A percentile compares a stretch with the other conserved stretches of the same genome.
Evolutionary conservation across 805 yeast species (phyloP).

Genomic region (Pichia kluyveri): DNA sequence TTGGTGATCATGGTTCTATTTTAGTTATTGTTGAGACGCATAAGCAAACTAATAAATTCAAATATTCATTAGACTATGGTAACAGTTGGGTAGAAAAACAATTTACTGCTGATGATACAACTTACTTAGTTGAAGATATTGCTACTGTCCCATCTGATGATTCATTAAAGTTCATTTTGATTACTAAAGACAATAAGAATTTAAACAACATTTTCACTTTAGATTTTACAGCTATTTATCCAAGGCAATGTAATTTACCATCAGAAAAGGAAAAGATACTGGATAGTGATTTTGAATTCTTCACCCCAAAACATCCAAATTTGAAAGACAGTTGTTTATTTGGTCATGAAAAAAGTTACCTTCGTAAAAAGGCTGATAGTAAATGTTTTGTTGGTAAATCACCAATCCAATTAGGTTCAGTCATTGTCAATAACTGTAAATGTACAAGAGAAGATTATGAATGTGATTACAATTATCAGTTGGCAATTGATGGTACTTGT

Average conservation of each 20-base stretch:
- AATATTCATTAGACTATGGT: constrained; percentile 76
- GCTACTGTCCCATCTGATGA: constrained; percentile 90
- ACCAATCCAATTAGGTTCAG: constrained; percentile 49
- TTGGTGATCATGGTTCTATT: constrained; percentile 89
- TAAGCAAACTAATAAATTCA: constrained; percentile 46
- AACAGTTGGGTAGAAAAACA: constrained; percentile 58
- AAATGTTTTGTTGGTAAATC: constrained; percentile 69
- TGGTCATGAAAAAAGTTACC: constrained; percentile 58
- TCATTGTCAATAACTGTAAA: constrained; percentile 55
- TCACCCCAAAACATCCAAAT: constrained; percentile 52
- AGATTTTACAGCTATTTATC: constrained; percentile 46
- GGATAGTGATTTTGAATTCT: constrained; percentile 50
- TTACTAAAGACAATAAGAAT: constrained; percentile 37
- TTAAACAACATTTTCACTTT: constrained; percentile 33
- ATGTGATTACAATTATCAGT: constrained; percentile 80
- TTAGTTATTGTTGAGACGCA: constrained; percentile 59
- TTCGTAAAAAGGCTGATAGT: constrained; percentile 45
- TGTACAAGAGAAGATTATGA: constrained; percentile 87
- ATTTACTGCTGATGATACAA: constrained; percentile 50
- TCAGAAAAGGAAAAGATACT: constrained; percentile 15
- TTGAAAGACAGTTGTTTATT: constrained; percentile 49
- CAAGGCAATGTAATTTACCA: constrained; percentile 48
- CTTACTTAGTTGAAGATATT: constrained; percentile 47
- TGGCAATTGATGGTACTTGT: constrained; percentile 75
- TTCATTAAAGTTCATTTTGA: constrained; percentile 65